These are phyloP conservation scores for Acanthamoeba castellanii DNA, from an alignment of 208 protist species.

Conservation along the genomic window DNA sequence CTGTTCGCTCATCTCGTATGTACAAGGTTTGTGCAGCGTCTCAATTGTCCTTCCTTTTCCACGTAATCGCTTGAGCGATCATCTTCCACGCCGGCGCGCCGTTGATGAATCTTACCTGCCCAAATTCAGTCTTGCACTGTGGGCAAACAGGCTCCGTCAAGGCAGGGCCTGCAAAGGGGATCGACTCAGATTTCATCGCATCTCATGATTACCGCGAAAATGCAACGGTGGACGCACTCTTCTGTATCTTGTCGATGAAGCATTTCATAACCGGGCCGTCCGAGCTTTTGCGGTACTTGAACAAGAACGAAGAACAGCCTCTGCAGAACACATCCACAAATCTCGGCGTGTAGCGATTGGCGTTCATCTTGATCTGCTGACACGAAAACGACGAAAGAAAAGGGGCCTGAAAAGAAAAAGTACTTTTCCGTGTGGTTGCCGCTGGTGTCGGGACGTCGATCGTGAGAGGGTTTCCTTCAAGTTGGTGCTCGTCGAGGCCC, in stretches of 20 bases:
- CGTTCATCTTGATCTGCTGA: not conserved
- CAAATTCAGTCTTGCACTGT: slow-evolving; percentile 32
- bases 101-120: slow-evolving; percentile 21
- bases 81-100: slow-evolving; percentile 42
- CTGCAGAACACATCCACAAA: slow-evolving; percentile 56
- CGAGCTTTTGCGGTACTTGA: slow-evolving; percentile 29
- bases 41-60: not conserved
- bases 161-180: not conserved
- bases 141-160: not conserved
- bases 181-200: not conserved
- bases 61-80: not conserved
- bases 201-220: not conserved
- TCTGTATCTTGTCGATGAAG: slow-evolving; percentile 52
- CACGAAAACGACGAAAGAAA: not conserved
- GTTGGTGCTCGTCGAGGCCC: not conserved
- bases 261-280: slow-evolving; percentile 43
- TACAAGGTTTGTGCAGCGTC: not conserved
- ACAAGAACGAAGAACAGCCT: slow-evolving; percentile 22
- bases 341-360: slow-evolving; percentile 23
- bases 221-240: not conserved
- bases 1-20: not conserved
- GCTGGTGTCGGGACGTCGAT: no score
- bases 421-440: no score
- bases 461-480: not conserved
- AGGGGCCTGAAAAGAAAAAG: not conserved